Percentiles rank a stretch among this genome's conserved stretches.
phyloP scores from a whole-genome alignment of 345 rosid genomes.

The Eucalyptus brandiana region DNA sequence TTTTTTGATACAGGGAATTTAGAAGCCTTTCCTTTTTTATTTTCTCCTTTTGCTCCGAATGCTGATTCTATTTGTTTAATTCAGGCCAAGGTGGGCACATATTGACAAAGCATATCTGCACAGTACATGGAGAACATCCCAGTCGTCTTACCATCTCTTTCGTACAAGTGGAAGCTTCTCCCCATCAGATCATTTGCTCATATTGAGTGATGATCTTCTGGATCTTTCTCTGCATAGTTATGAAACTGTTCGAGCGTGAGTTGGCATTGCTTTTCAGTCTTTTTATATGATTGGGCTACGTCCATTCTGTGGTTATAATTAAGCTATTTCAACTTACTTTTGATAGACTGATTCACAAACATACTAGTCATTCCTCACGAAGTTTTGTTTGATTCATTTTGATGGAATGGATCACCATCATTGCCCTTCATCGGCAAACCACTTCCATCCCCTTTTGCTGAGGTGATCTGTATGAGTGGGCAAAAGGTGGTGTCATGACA shows the following conservation, averaged over 20 bases:
- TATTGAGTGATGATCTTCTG: slow-evolving; percentile 79
- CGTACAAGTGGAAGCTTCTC: slow-evolving; percentile 65
- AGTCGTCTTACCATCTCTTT: slow-evolving; percentile 81
- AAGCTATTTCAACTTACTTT: neutral
- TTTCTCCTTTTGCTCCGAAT: neutral
- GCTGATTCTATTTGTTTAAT: slow-evolving; percentile 7
- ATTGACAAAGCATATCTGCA: slow-evolving; percentile 96
- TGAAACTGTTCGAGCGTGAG: slow-evolving; percentile 94
- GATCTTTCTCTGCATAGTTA: slow-evolving; percentile 82
- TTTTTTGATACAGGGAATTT: neutral
- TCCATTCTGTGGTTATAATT: neutral
- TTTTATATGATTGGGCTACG: neutral
- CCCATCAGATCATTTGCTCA: slow-evolving; percentile 59
- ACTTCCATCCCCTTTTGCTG: neutral
- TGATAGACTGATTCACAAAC: neutral
- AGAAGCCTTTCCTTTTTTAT: neutral
- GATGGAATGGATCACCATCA: neutral
- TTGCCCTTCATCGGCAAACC: neutral
- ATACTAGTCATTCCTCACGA: neutral
- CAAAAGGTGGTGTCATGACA: neutral
- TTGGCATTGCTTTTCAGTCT: slow-evolving; percentile 5
- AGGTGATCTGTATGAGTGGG: neutral
- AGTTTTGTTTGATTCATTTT: neutral
- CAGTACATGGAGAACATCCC: slow-evolving; percentile 93
- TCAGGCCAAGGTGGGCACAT: slow-evolving; percentile 98